Conservation (phyloP, 1,284 basidiomycete species). For the Moesziomyces aphidis region DNA sequence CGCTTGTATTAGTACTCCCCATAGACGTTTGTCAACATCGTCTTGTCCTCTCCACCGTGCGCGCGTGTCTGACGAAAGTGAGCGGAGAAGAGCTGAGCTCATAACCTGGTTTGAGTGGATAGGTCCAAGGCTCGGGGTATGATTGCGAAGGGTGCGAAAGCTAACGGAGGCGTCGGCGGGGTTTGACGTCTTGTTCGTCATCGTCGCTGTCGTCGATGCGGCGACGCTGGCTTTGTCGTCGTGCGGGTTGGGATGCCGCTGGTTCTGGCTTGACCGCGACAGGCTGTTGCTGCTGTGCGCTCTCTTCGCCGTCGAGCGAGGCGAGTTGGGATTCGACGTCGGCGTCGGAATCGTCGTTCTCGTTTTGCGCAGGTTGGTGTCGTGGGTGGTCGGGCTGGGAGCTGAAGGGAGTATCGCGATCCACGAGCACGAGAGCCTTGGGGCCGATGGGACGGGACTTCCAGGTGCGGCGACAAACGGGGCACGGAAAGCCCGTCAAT, state of each 20-base stretch:
- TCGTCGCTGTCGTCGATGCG: constrained; percentile 11
- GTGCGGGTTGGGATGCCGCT: constrained; percentile 3
- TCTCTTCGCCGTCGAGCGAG: neutral
- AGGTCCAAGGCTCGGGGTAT: neutral
- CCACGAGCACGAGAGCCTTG: constrained; percentile 14
- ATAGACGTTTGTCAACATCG: constrained; percentile 6
- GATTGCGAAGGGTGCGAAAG: neutral
- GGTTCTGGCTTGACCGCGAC: constrained; percentile 25
- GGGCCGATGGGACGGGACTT: constrained; percentile 41
- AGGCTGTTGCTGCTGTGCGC: constrained; percentile 5
- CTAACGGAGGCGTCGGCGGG: constrained; percentile 12
- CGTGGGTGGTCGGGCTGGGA: constrained; percentile 11
- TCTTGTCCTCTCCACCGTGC: neutral
- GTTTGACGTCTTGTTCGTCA: constrained; percentile 20
- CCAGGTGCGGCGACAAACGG: constrained; percentile 17
- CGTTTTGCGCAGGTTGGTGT: neutral
- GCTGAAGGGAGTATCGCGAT: constrained; percentile 6
- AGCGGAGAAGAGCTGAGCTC: neutral
- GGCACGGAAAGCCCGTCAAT: constrained; percentile 21
- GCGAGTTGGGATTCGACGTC: neutral
- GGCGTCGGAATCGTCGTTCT: neutral
- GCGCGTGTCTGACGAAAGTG: neutral
- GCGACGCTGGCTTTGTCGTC: neutral
- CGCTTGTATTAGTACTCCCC: constrained; percentile 6
- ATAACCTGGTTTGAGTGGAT: neutral